Base-by-base conservation (phyloP, 352 stramenopile genomes). In the Aphanomyces astaci region DNA sequence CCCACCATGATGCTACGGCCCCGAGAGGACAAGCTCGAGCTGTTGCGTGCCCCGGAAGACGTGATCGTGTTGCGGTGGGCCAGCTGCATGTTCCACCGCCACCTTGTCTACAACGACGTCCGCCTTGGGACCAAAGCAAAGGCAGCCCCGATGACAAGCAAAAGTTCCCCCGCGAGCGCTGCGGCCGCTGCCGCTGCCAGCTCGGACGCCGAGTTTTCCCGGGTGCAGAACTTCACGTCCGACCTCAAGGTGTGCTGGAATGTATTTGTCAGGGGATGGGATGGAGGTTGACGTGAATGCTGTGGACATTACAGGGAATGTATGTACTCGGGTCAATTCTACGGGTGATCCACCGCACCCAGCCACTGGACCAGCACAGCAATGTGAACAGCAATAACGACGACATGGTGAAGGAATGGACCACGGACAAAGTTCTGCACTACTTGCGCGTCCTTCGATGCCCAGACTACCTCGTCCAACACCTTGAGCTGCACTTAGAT, bases 61-160 rank as follows among this genome's bases (percentile, higher is more conserved):
- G 63, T 74, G 3, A 72, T 90, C n/a, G 79, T 90, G 24, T 73
- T 90, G 22, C 77, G 79, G 2, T 90, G 82, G 82, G 86, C 87
- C 60, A 90, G 88, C 56, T 82, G 81, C 10, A 25, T 64, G 55
- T 22, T 51, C 2, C 55, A 64, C 31, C 25, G 33, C 2, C 51
- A 59, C 13, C 31, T 59, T 10, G 22, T 36, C 3, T 59, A 36
- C 24, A 17, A 31, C 51, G 19, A 59, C 31, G 25, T 17, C 24
- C 19, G 22, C 51, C 1, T 2, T 27, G 7, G 19, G 22, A 4
- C 10, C 27, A 27, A 36, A n/a, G n/a, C n/a, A n/a, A n/a, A n/a
- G n/a, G n/a, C n/a, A n/a, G n/a, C n/a, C n/a, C n/a, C n/a, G n/a
- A n/a, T n/a, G n/a, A n/a, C n/a, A n/a, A n/a, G n/a, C n/a, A n/a